Percentiles rank a stretch among this genome's conserved stretches.
Conservation (phyloP, 73 alveolate species). For the Breviolum minutum region DNA sequence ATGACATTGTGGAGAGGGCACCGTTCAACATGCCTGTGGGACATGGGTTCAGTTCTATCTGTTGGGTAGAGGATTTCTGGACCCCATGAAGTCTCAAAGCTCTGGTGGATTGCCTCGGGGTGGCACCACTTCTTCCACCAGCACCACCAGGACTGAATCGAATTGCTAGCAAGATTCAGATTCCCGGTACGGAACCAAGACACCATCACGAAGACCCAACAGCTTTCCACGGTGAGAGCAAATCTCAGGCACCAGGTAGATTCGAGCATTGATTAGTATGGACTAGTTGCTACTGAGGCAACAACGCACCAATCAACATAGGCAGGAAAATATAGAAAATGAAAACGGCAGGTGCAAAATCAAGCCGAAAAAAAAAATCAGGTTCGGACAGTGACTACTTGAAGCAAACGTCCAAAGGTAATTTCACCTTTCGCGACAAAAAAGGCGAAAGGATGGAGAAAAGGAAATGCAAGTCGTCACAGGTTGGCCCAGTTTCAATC, state of each 20-base stretch:
- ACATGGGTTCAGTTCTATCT: too few species aligned
- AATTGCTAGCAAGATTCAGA: slow-evolving; percentile 33
- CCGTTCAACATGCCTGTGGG: too few species aligned
- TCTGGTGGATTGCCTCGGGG: too few species aligned
- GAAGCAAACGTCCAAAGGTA: slow-evolving; percentile 75
- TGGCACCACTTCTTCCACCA: too few species aligned
- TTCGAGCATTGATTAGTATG: not conserved
- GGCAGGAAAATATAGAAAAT: not conserved
- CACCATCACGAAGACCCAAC: slow-evolving; percentile 80
- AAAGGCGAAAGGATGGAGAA: not conserved
- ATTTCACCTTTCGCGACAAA: slow-evolving; percentile 24
- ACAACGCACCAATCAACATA: not conserved
- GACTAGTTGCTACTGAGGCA: not conserved
- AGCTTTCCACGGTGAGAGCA: not conserved
- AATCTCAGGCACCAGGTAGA: slow-evolving; percentile 20
- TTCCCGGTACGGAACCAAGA: slow-evolving; percentile 38
- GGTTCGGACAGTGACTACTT: not conserved
- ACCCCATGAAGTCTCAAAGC: too few species aligned
- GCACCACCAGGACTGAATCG: not conserved
- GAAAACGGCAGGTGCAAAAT: too few species aligned
- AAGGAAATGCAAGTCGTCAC: not conserved
- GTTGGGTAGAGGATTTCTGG: too few species aligned
- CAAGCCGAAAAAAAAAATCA: too few species aligned
- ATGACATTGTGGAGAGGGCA: too few species aligned
- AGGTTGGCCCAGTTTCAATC: not conserved